Base-by-base conservation (phyloP, 2,329 filamentous ascomycete genomes). In the Penicillium aurantiogriseum region DNA sequence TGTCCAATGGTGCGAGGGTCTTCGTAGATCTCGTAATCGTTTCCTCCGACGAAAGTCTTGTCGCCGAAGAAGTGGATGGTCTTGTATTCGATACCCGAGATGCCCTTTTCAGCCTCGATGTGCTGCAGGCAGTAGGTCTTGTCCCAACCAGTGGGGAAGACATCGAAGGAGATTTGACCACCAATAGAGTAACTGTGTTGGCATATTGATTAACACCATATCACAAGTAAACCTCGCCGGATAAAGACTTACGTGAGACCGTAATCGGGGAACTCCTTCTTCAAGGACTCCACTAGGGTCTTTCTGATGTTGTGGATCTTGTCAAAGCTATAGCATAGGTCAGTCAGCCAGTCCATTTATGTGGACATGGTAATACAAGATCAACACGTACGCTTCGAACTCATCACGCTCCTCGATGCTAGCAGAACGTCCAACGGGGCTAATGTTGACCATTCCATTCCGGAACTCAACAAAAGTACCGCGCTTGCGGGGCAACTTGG, bases 61-160 rank as follows among this genome's bases (percentile, higher is more conserved):
- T 99, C 94, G 64, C 94, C 94, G 70, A 97, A 99, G 84, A 97
- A 97, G 82, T 97, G 94, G 67, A 97, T 89, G 44, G 85, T 93
- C 66, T 86, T 90, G 82, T 93, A 97, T 25, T 87, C 79, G 48
- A 76, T 65, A 5, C 79, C 79, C 8, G 74, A 73, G 62, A 95
- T 80, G 61, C 88, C 88, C 69, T 85, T 87, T 76, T 97, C 92
- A 63, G 83, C 83, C 79, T 94, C 91, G 61, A 97, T 81, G 77
- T 97, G 92, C 68, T 85, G 81, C 66, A 97, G 82, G 80, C 92
- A 97, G 83, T 96, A 99, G 10, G 91, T 96, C 87, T 97, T 99
- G 80, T 99, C 94, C 94, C 94, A 99, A 71, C 94, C 94, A 2
- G 81, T 85, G 63, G 94, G 94, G 84, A 99, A 99, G 69, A 97